phyloP scores from a whole-genome alignment of 352 stramenopile genomes.

The Elongisporangium anandrum region DNA sequence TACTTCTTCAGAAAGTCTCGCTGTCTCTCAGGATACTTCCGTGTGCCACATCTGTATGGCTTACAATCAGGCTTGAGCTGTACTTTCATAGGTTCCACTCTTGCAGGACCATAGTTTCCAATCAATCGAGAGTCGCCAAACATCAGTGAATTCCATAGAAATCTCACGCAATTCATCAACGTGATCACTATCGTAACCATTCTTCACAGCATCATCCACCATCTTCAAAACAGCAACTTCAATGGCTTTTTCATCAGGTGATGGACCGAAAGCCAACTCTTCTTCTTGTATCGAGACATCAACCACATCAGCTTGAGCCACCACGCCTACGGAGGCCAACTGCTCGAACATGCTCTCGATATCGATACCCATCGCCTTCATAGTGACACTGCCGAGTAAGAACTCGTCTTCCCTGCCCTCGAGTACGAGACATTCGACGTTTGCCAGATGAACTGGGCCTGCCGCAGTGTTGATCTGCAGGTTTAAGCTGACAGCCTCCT shows the following conservation, averaged over 20 bases:
- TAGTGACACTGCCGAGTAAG: slow-evolving; percentile 2
- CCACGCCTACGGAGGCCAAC: background rate
- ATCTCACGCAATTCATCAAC: background rate
- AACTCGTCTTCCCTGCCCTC: slow-evolving; percentile 1
- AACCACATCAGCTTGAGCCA: too few species aligned
- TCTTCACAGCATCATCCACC: background rate
- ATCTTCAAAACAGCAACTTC: too few species aligned
- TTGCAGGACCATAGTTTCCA: background rate
- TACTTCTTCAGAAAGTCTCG: slow-evolving; percentile 11
- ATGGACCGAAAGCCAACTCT: too few species aligned
- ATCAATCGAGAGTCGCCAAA: slow-evolving; percentile 6
- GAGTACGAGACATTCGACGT: slow-evolving; percentile 6
- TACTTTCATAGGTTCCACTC: slow-evolving; percentile 5
- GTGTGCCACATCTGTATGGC: slow-evolving; percentile 1
- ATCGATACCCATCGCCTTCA: slow-evolving; percentile 8
- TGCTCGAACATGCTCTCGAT: slow-evolving; percentile 8
- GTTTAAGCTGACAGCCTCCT: background rate
- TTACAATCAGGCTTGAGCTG: background rate
- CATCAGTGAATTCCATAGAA: slow-evolving; percentile 2
- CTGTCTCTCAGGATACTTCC: slow-evolving; percentile 8
- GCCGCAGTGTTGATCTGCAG: slow-evolving; percentile 7
- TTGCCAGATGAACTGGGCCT: slow-evolving; percentile 1
- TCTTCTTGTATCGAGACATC: too few species aligned
- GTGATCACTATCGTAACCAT: background rate
- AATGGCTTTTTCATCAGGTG: too few species aligned